Evolutionary conservation across 2,329 filamentous ascomycete genomes (phyloP).

Genomic region (Fusarium caatingaense): DNA sequence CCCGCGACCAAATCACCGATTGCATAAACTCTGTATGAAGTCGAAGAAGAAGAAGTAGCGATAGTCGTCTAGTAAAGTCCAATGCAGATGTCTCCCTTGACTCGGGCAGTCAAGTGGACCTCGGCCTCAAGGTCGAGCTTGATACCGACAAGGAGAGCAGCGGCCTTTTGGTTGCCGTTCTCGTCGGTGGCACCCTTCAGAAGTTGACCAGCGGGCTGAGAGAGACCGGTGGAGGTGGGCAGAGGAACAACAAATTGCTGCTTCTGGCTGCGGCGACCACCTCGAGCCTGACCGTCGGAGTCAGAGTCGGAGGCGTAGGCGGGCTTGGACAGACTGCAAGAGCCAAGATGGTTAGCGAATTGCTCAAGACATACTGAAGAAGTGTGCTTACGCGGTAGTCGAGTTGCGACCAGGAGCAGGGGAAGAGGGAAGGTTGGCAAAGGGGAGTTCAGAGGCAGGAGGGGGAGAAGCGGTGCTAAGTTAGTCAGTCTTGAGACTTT

Average conservation of each 20-base stretch:
- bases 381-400: slow-evolving; percentile 37
- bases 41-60: background rate
- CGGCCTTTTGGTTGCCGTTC: slow-evolving; percentile 67
- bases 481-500: slow-evolving; percentile 37
- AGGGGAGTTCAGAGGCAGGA: slow-evolving; percentile 35
- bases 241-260: slow-evolving; percentile 46
- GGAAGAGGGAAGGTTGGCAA: slow-evolving; percentile 39
- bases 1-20: slow-evolving; percentile 32
- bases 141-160: slow-evolving; percentile 69
- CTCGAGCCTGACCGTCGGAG: slow-evolving; percentile 48
- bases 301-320: slow-evolving; percentile 48
- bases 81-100: slow-evolving; percentile 70
- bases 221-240: slow-evolving; percentile 51
- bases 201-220: slow-evolving; percentile 56
- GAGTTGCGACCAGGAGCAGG: slow-evolving; percentile 35
- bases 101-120: slow-evolving; percentile 69
- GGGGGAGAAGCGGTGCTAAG: slow-evolving; percentile 39
- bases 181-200: slow-evolving; percentile 68
- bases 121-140: slow-evolving; percentile 73
- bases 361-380: slow-evolving; percentile 1
- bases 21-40: background rate
- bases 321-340: slow-evolving; percentile 45
- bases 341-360: slow-evolving; percentile 24
- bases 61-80: slow-evolving; percentile 42
- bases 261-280: slow-evolving; percentile 45